Conservation (phyloP, 768 basidiomycete genomes). For the Pilatotrama ljubarskyi region DNA sequence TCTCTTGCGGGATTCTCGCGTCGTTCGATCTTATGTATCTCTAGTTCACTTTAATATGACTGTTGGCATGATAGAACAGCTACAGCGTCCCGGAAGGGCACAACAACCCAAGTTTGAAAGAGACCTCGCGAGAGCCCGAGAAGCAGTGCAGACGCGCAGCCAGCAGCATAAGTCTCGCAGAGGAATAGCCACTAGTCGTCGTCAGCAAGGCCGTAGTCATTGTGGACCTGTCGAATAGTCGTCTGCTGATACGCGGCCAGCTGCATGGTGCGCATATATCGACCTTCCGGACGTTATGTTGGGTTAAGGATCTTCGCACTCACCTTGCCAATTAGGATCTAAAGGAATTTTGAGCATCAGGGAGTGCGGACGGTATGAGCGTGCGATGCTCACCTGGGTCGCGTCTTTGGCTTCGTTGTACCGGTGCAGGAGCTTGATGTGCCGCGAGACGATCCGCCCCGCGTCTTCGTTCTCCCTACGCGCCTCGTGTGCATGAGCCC, state of each 20-base stretch:
- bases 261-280: slow-evolving; percentile 38
- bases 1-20: background rate
- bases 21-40: background rate
- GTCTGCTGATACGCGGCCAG: slow-evolving; percentile 69
- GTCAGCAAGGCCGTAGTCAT: slow-evolving; percentile 63
- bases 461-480: slow-evolving; percentile 48
- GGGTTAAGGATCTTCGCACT: background rate
- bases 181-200: slow-evolving; percentile 57
- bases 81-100: too few relatives aligned
- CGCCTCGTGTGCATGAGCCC: too few relatives aligned
- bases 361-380: background rate
- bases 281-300: slow-evolving; percentile 14
- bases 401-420: slow-evolving; percentile 88
- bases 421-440: slow-evolving; percentile 70
- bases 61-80: background rate
- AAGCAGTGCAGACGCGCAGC: too few relatives aligned
- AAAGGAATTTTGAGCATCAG: background rate
- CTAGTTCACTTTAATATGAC: slow-evolving; percentile 1
- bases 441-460: slow-evolving; percentile 58
- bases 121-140: too few relatives aligned
- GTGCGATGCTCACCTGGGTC: slow-evolving; percentile 54
- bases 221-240: slow-evolving; percentile 73
- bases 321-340: slow-evolving; percentile 83
- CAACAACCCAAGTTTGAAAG: too few relatives aligned
- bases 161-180: background rate